Conservation (phyloP, 805 yeast genomes). For the Wickerhamomyces bovis region DNA sequence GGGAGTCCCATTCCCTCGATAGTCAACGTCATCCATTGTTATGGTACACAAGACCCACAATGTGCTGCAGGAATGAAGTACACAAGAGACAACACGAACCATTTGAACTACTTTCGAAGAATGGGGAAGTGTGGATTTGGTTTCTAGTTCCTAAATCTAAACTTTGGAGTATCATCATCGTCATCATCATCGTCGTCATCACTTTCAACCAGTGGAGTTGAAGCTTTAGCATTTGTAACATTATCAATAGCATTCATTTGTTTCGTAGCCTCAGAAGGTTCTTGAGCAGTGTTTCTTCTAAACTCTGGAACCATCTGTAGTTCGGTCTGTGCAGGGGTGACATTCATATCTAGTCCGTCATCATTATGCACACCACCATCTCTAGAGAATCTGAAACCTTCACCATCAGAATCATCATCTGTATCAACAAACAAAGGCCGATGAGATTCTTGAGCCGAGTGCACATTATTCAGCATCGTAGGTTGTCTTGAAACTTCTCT, state of each 20-base stretch:
- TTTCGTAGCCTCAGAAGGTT: background rate
- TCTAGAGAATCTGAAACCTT: constrained; percentile 15
- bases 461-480: background rate
- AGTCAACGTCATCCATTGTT: constrained; percentile 66
- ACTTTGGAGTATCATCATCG: constrained; percentile 30
- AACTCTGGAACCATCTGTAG: constrained; percentile 14
- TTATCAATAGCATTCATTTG: background rate
- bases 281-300: constrained; percentile 4
- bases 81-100: constrained; percentile 19
- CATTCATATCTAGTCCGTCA: constrained; percentile 21
- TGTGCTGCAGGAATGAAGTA: constrained; percentile 24
- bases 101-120: constrained; percentile 23
- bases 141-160: constrained; percentile 25
- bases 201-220: background rate
- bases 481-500: background rate
- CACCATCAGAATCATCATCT: constrained; percentile 11
- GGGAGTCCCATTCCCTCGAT: constrained; percentile 12
- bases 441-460: background rate
- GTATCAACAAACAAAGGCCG: constrained; percentile 11
- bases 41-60: constrained; percentile 61
- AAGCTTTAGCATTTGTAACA: background rate
- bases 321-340: constrained; percentile 8
- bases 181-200: constrained; percentile 19
- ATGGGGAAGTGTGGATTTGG: constrained; percentile 25
- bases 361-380: constrained; percentile 7